These are phyloP conservation scores for Rhododendron simsii DNA, from an alignment of 148 eudicot species.

Conservation along the genomic window DNA sequence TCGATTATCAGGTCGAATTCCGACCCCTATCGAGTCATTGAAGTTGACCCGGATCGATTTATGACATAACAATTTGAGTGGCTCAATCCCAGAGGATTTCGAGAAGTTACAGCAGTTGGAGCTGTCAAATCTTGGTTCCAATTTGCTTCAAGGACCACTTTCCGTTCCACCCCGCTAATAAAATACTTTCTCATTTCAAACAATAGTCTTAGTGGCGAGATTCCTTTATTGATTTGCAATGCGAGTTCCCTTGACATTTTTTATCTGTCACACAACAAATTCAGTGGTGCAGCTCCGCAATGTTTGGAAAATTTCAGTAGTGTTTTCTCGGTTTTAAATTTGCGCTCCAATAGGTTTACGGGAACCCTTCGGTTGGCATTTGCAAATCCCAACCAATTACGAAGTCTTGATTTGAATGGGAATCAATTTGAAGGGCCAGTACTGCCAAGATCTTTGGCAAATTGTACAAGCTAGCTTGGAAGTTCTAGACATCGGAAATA, in stretches of 20 bases:
- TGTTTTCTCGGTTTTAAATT: slow-evolving; percentile 9
- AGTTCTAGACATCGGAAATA: slow-evolving; percentile 40
- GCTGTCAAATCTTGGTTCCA: no score
- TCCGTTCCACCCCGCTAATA: neutral
- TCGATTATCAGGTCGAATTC: no score
- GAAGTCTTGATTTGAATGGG: neutral
- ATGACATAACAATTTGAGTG: no score
- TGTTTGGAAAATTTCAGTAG: neutral
- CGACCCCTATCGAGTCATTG: no score
- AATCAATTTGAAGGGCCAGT: slow-evolving; percentile 27
- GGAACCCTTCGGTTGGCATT: slow-evolving; percentile 10
- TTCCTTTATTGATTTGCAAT: no score
- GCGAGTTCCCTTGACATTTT: no score
- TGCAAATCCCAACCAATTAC: neutral
- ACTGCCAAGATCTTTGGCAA: neutral
- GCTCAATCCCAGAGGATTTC: no score
- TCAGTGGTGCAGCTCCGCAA: neutral
- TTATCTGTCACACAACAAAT: no score
- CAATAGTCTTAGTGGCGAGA: neutral
- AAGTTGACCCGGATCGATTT: no score
- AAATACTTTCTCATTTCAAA: neutral
- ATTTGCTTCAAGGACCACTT: neutral
- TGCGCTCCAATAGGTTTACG: slow-evolving; percentile 5
- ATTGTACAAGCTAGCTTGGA: slow-evolving; percentile 18
- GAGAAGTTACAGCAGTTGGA: no score